Percentiles rank a stretch among this genome's conserved stretches.
Evolutionary conservation across 192 early-diverging fungal genomes (phyloP).

Genomic region (Chytriomyces confervae): DNA sequence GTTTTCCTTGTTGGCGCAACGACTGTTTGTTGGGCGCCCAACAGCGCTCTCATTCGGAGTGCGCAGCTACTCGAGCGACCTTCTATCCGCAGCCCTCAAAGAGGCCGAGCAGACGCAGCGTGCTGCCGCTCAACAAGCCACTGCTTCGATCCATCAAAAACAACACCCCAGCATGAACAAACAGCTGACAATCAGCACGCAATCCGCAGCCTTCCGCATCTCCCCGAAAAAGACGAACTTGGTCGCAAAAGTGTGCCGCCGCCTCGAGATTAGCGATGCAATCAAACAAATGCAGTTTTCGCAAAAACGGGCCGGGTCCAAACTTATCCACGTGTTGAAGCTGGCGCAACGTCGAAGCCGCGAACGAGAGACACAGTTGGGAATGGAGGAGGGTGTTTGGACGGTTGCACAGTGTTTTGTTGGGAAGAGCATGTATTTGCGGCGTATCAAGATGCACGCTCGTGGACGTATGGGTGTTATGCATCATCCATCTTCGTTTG

Average conservation of each 20-base stretch:
- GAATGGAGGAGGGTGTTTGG: slow-evolving; percentile 8
- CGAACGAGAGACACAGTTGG: slow-evolving; percentile 18
- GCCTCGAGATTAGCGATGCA: slow-evolving; percentile 49
- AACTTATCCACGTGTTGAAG: slow-evolving; percentile 42
- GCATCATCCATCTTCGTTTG: slow-evolving; percentile 75
- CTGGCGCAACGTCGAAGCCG: slow-evolving; percentile 41
- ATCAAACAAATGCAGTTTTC: slow-evolving; percentile 51
- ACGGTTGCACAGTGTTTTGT: slow-evolving; percentile 73
- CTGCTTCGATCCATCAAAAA: background rate
- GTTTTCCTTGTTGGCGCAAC: no score
- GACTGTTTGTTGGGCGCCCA: no score
- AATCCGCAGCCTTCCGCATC: slow-evolving; percentile 42
- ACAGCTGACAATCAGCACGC: slow-evolving; percentile 33
- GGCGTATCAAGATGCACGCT: slow-evolving; percentile 77
- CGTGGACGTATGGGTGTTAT: slow-evolving; percentile 80
- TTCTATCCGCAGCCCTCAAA: slow-evolving; percentile 3
- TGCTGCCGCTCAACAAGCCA: background rate
- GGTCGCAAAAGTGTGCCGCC: slow-evolving; percentile 50
- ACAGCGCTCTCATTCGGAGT: background rate
- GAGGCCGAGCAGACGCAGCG: background rate
- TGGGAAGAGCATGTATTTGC: slow-evolving; percentile 81
- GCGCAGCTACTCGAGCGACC: background rate
- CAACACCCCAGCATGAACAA: slow-evolving; percentile 2
- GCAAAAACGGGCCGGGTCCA: slow-evolving; percentile 46
- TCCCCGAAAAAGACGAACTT: slow-evolving; percentile 52